Evolutionary conservation across 345 rosid species (phyloP).

Genomic region (Excoecaria agallocha): DNA sequence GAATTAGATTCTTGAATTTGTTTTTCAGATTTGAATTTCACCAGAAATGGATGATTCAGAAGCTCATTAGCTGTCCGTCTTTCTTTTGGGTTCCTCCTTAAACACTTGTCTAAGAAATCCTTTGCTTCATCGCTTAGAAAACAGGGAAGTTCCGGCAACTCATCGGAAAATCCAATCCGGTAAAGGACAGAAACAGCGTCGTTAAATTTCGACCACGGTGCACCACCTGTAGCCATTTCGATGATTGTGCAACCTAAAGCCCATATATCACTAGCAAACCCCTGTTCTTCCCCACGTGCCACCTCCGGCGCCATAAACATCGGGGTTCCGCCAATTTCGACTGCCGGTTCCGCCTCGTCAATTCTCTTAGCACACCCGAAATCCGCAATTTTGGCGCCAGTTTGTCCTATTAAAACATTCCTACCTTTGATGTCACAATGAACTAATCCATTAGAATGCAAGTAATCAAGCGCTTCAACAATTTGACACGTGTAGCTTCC

Average conservation of each 20-base stretch:
- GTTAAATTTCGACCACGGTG: slow-evolving; percentile 26
- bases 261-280: slow-evolving; percentile 62
- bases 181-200: slow-evolving; percentile 34
- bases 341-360: slow-evolving; percentile 20
- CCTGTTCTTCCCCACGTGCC: slow-evolving; percentile 79
- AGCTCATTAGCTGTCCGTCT: slow-evolving; percentile 43
- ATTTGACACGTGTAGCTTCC: slow-evolving; percentile 50
- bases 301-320: slow-evolving; percentile 83
- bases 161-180: slow-evolving; percentile 38
- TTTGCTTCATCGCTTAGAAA: slow-evolving; percentile 31
- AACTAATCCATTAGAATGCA: slow-evolving; percentile 54
- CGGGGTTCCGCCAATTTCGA: slow-evolving; percentile 52
- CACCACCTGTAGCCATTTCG: slow-evolving; percentile 69
- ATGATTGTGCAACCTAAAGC: slow-evolving; percentile 72
- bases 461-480: slow-evolving; percentile 51
- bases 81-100: slow-evolving; percentile 39
- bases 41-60: slow-evolving; percentile 39
- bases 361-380: slow-evolving; percentile 68
- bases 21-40: slow-evolving; percentile 15
- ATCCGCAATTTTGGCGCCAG: slow-evolving; percentile 60
- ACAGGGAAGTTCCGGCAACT: slow-evolving; percentile 32
- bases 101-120: slow-evolving; percentile 47
- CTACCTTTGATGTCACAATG: slow-evolving; percentile 80
- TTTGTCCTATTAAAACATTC: slow-evolving; percentile 50
- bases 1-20: slow-evolving; percentile 32